phyloP scores from a whole-genome alignment of 805 yeast species.

The Scheffersomyces lignosus region DNA sequence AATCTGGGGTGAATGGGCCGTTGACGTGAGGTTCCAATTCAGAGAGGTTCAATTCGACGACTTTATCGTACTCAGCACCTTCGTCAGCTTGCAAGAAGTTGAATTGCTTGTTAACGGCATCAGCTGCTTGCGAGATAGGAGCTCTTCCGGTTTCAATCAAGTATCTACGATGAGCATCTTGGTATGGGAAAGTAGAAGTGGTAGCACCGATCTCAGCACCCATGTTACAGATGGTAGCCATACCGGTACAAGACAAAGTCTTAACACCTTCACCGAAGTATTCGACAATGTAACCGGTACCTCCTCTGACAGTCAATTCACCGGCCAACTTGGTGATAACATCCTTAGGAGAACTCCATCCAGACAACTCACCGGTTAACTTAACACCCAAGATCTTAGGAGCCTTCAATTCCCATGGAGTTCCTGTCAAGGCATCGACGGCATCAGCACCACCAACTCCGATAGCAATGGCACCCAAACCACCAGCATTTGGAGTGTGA shows the following conservation, averaged over 20 bases:
- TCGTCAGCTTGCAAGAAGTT: slow-evolving; percentile 80
- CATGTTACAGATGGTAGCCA: slow-evolving; percentile 99
- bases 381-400: slow-evolving; percentile 95
- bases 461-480: slow-evolving; percentile 96
- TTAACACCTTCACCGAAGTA: slow-evolving; percentile 95
- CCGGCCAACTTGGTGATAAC: slow-evolving; percentile 92
- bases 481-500: slow-evolving; percentile 99
- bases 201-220: slow-evolving; percentile 99
- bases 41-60: slow-evolving; percentile 85
- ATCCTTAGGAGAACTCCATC: slow-evolving; percentile 98
- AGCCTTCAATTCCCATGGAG: slow-evolving; percentile 97
- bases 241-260: slow-evolving; percentile 93
- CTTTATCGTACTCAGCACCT: slow-evolving; percentile 92
- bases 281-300: slow-evolving; percentile 95
- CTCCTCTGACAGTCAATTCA: slow-evolving; percentile 94
- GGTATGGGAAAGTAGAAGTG: slow-evolving; percentile 95
- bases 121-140: slow-evolving; percentile 80
- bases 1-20: slow-evolving; percentile 98
- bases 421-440: slow-evolving; percentile 91
- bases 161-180: slow-evolving; percentile 87
- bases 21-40: slow-evolving; percentile 93
- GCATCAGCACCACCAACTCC: slow-evolving; percentile 99
- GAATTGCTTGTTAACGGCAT: slow-evolving; percentile 57
- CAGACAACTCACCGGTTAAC: slow-evolving; percentile 85
- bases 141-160: slow-evolving; percentile 84